Evolutionary conservation across 345 rosid species (phyloP), one percentile per base, ranked within the genome.

Genomic region (Aquilaria yunnanensis): DNA sequence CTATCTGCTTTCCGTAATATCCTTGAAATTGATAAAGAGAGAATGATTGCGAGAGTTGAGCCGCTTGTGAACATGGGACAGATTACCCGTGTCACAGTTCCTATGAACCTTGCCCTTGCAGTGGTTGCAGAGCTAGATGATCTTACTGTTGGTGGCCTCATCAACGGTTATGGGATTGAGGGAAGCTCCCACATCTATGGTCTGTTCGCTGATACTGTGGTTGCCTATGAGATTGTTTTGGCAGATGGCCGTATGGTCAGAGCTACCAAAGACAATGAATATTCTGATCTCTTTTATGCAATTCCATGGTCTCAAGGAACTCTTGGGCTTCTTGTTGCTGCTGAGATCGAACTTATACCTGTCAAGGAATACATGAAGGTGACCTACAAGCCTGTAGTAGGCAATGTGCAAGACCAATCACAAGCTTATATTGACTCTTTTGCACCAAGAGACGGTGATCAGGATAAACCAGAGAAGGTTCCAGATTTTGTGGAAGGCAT

Each of bases 271-370:
- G 98, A 95, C 72, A 95, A 95, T 5, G 94, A 91, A 72, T 91
- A 81, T 64, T 80, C 96, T 3, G 98, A 91, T 78, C 89, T 95
- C 63, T 95, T 71, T 84, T 91, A 91, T 59, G 87, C 90, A 32
- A 79, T 95, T 72, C 99, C 99, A 10, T 91, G 99, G 99, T 95
- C 98, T 10, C 99, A 95, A 66, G 99, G 99, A 34, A 95, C 99
- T 0, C 77, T 91, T n/a, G 98, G 99, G 2, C 83, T 95, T 64
- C 96, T 95, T 56, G 99, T 91, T 33, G 77, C 98, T 9, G 98
- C 99, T 0, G 96, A 87, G 82, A 85, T 95, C 80, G 87, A 76
- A 72, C 98, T 95, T 60, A 91, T 95, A 43, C 85, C 86, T 1
- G 48, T 95, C 14, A 91, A 89, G 74, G 98, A 95, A 66, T 95